Base-by-base conservation (phyloP, 2,329 filamentous ascomycete genomes). In the Aspergillus sp. region DNA sequence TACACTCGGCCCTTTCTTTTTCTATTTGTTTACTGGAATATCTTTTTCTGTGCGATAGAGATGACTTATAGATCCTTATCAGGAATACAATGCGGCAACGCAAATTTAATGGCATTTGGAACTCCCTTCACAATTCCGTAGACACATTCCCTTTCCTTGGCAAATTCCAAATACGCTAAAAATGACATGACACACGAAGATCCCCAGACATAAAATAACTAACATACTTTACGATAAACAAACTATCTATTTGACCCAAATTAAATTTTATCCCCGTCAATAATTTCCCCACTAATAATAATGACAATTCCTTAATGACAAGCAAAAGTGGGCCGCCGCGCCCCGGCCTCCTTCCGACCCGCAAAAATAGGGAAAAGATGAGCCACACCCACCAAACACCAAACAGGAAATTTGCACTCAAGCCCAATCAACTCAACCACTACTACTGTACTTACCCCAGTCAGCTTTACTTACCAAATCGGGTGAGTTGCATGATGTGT, bases 81-180 rank as follows among this genome's bases (percentile, higher is more conserved):
- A 51, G 32, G 17, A 39, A 55, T 38, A 25, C 38, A 50, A 58
- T 43, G 49, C 51, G 32, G 43, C 58, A 25, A 59, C 52, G 52
- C 52, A 51, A 51, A 48, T 45, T 32, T 21, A 45, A 21, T 45
- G 39, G 39, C 39, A 19, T 45, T 28, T 28, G 25, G 7, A 15
- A 19, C 19, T 23, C 15, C 7, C 19, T 12, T 9, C 21, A 23
- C 4, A 45, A 13, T 21, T 21, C 19, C 41, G 41, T 45, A 58
- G 15, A 23, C 47, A 36, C 32, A 36, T 36, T 36, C 19, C 57
- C 9, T 45, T 5, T 3, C 28, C 17, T 17, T 17, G 17, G n/a
- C 12, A 36, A 36, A 15, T 36, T 21, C 17, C 41, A 12, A n/a
- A 45, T 12, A 45, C 17, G 17, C 17, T 21, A 45, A 13, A 10